A percentile compares a stretch with the other conserved stretches of the same genome.
phyloP scores from a whole-genome alignment of 495 filamentous ascomycete genomes.

The Neurospora cerealis region DNA sequence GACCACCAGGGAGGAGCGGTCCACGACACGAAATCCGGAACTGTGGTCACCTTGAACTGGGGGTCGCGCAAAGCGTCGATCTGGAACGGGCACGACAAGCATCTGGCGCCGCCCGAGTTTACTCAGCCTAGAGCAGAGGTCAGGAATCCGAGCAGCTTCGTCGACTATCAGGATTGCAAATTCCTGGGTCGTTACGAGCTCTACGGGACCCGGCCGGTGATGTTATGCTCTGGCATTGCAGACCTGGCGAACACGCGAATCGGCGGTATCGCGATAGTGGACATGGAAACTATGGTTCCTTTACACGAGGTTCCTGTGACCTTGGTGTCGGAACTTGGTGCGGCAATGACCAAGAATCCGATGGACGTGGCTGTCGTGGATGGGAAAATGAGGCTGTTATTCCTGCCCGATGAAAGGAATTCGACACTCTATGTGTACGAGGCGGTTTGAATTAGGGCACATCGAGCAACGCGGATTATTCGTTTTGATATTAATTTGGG shows the following conservation, averaged over 20 bases:
- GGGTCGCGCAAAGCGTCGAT: conserved; percentile 20
- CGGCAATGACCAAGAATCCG: conserved; percentile 25
- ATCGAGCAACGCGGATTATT: background rate
- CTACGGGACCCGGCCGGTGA: conserved; percentile 14
- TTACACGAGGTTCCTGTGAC: conserved; percentile 26
- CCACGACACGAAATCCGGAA: conserved; percentile 18
- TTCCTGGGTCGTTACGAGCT: conserved; percentile 21
- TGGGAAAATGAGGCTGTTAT: conserved; percentile 26
- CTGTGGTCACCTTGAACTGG: conserved; percentile 28
- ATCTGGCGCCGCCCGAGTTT: conserved; percentile 15
- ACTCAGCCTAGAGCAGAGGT: conserved; percentile 9
- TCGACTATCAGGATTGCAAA: conserved; percentile 33
- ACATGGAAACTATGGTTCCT: conserved; percentile 23
- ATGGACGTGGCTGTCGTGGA: conserved; percentile 26
- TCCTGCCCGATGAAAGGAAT: conserved; percentile 26
- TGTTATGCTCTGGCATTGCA: conserved; percentile 29
- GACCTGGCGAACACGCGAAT: conserved; percentile 15
- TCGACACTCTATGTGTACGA: conserved; percentile 30
- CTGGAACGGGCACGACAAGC: conserved; percentile 17
- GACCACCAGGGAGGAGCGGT: conserved; percentile 30
- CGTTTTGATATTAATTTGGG: background rate
- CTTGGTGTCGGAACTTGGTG: conserved; percentile 21
- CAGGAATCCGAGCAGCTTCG: conserved; percentile 20
- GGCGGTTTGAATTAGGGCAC: conserved; percentile 7
- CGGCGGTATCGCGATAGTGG: conserved; percentile 29